A percentile compares a stretch with the other conserved stretches of the same genome.
These are phyloP conservation scores for Phytophthora megakarya DNA, from an alignment of 352 stramenopile species.

Conservation along the genomic window DNA sequence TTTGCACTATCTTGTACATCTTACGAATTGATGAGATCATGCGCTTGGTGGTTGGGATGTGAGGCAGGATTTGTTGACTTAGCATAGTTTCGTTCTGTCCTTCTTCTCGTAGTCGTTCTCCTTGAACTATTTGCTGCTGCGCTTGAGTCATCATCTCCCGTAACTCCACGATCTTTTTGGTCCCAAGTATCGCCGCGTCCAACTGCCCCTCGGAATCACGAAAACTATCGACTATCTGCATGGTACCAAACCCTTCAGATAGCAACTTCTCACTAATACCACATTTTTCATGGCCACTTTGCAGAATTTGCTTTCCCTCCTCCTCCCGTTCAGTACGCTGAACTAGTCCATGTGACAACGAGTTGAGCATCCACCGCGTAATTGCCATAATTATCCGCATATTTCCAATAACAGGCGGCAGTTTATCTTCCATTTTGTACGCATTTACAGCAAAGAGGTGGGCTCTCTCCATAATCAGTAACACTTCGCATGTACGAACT, in stretches of 20 bases:
- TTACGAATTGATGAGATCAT: conserved; percentile 58
- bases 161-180: conserved; percentile 65
- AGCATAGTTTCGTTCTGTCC: conserved; percentile 47
- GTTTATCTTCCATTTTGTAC: conserved; percentile 45
- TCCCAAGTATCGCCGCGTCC: conserved; percentile 53
- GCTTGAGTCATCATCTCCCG: conserved; percentile 51
- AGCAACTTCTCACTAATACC: conserved; percentile 50
- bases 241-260: conserved; percentile 44
- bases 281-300: conserved; percentile 66
- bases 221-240: conserved; percentile 53
- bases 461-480: conserved; percentile 62
- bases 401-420: conserved; percentile 32
- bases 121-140: conserved; percentile 47
- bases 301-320: conserved; percentile 67
- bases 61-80: conserved; percentile 53
- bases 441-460: conserved; percentile 59
- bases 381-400: conserved; percentile 65
- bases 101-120: conserved; percentile 41
- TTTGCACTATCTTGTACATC: conserved; percentile 70
- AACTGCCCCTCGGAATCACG: conserved; percentile 53
- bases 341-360: conserved; percentile 72
- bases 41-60: conserved; percentile 58
- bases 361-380: conserved; percentile 72
- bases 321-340: conserved; percentile 57
- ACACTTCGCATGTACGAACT: conserved; percentile 73